Evolutionary conservation across 257 asterid species (phyloP), one percentile per base, ranked within the genome.

Genomic region (Scutellaria minor): DNA sequence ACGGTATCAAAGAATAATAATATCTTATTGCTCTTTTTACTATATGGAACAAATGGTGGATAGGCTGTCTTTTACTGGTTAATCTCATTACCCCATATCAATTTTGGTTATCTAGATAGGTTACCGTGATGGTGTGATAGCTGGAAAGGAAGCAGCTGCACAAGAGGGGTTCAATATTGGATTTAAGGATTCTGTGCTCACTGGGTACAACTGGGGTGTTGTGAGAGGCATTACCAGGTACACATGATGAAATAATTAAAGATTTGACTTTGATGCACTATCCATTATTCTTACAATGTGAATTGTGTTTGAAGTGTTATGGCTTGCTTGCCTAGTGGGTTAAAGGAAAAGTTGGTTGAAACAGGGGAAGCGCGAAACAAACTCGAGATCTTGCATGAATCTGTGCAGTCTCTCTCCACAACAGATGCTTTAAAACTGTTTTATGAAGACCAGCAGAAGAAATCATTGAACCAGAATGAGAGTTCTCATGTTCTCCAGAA

Each of bases 131-230:
- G 99, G 99, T 74, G 73, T 91, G 60, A 75, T 89, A 44, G 92
- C 92, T 64, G 99, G 95, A 73, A 87, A 91, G 78, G 97, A 94
- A 75, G 84, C 89, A 65, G 86, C 97, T 24, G 90, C 86, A 9
- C 98, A 94, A 68, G 91, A 88, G 52, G 97, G 99, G 31, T 94
- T 94, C 78, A 87, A 88, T 81, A 73, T 77, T 9, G 99, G 97
- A 41, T 91, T 91, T 57, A 85, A 74, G 73, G 85, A 82, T 57
- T 94, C 97, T 24, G 89, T 88, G 18, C 78, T 71, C 60, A 63
- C 66, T 15, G 97, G 98, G 9, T 83, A 82, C 82, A 87, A 76
- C 24, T 88, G 90, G 92, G 98, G 98, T 50, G 65, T 72, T 64
- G 86, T 85, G 66, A 82, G 91, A 84, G 98, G 98, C 45, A 64